Base-by-base conservation (phyloP, 2,329 filamentous ascomycete genomes). In the Mycogone perniciosa region DNA sequence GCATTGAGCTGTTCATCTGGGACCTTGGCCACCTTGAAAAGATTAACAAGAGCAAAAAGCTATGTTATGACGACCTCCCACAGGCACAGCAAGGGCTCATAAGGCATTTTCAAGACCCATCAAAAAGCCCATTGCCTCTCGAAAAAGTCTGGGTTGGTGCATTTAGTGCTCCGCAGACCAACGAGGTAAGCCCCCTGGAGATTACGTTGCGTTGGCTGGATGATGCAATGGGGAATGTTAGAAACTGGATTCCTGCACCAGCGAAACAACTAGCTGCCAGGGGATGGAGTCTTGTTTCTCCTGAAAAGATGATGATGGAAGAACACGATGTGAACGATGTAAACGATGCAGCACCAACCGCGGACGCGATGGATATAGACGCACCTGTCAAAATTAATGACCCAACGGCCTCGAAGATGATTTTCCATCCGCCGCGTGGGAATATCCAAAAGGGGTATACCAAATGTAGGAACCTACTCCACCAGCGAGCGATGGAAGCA, bases 1-100 rank as follows among this genome's bases (percentile, higher is more conserved):
- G 48, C 2, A 67, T 69, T 2, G 78, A 82, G 56, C 57, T 83
- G 9, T 64, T 82, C 5, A 76, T 83, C 37, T 81, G 78, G 78
- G 80, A 82, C 54, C 51, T 66, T 2, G 56, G 61, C 1, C 64
- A 67, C 6, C 56, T 53, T 1, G 55, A 61, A 1, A 65, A 60
- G 29, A 60, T 64, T 6, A 52, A 56, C 0, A 46, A 51, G 0
- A 51, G 54, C 10, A 40, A 55, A 4, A 4, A 46, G 2, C 39
- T 66, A 1, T 59, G 57, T 1, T 62, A 69, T 46, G 56, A 57
- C 1, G 67, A 73, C 10, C 65, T 82, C 3, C 64, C 69, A 2
- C 60, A 67, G 20, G 72, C 74, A 46, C 80, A 83, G 54, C 67
- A 64, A 7, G 61, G 66, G 13, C 56, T 79, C 5, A 64, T 82